Evolutionary conservation across 1,284 basidiomycete species (phyloP), one percentile per base, ranked within the genome.

Genomic region (Farysia itapuensis): DNA sequence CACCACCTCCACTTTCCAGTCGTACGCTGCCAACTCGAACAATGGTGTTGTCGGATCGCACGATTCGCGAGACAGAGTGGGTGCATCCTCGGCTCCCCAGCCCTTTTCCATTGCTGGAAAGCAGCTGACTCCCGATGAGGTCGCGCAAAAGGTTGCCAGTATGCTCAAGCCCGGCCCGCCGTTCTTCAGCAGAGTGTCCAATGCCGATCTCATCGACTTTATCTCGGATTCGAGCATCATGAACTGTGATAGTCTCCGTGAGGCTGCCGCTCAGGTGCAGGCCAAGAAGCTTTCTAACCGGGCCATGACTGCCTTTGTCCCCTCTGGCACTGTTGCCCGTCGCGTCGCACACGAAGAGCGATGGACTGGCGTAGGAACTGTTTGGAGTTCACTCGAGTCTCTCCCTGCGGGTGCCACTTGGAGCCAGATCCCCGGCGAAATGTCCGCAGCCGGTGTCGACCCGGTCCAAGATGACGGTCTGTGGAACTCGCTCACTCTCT

Each of bases 121-220:
- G 33, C 56, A 64, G 35, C 33, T 67, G 15, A 52, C 60, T 3
- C 64, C 64, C 1, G 59, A 64, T 12, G 59, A 67, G 36, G 52
- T 67, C 4, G 65, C 64, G 1, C 46, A 58, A 19, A 70, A 71
- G 61, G 56, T 71, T 41, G 69, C 69, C 8, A 53, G 49, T 12
- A 58, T 71, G 50, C 61, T 71, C 40, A 52, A 57, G 18, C 69
- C 69, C 1, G 69, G 69, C 22, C 67, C 67, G 11, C 69, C 69
- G 2, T 71, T 71, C 40, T 71, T 65, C 43, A 50, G 42, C n/a
- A 49, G 47, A n/a, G 58, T 67, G 6, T 53, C 53, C 11, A 69
- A 65, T 32, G 56, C 64, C 9, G 67, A 67, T 24, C 37, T 71
- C 30, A 53, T 71, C 44, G 67, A 64, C 21, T 50, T 46, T 19